phyloP scores from a whole-genome alignment of 1,284 basidiomycete genomes.

The Ustilago bromivora region DNA sequence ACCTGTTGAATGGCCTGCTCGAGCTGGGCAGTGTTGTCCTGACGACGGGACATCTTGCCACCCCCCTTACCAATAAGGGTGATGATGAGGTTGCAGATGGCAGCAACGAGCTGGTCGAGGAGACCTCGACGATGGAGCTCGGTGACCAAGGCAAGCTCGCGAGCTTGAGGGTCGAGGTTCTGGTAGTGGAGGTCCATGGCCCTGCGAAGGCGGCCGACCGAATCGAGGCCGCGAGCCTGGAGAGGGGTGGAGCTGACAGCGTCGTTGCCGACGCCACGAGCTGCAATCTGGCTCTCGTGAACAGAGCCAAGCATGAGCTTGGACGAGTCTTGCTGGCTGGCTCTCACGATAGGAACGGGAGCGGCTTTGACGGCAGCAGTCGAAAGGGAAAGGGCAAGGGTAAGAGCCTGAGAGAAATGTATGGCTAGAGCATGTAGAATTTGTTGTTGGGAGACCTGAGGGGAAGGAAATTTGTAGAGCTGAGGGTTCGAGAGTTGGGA shows the following conservation, averaged over 20 bases:
- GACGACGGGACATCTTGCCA: constrained; percentile 36
- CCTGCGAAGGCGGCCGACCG: constrained; percentile 33
- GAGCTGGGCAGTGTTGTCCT: constrained; percentile 34
- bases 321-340: constrained; percentile 13
- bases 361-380: constrained; percentile 46
- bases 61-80: constrained; percentile 50
- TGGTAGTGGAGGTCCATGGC: constrained; percentile 40
- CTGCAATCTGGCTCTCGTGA: constrained; percentile 28
- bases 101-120: constrained; percentile 54
- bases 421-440: constrained; percentile 20
- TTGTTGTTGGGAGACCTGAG: background rate
- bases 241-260: constrained; percentile 35
- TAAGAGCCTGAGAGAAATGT: constrained; percentile 55
- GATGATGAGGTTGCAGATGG: constrained; percentile 48
- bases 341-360: constrained; percentile 25
- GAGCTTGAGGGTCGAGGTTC: constrained; percentile 37
- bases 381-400: constrained; percentile 51
- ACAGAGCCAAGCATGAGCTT: constrained; percentile 31
- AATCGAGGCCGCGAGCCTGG: constrained; percentile 37
- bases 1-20: constrained; percentile 48
- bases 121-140: constrained; percentile 55
- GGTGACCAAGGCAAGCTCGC: constrained; percentile 42
- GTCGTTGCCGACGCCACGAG: constrained; percentile 16
- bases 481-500: background rate
- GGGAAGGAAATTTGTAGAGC: constrained; percentile 9